Conservation (phyloP, 2,329 filamentous ascomycete genomes). For the Phaeosphaeria sp. region DNA sequence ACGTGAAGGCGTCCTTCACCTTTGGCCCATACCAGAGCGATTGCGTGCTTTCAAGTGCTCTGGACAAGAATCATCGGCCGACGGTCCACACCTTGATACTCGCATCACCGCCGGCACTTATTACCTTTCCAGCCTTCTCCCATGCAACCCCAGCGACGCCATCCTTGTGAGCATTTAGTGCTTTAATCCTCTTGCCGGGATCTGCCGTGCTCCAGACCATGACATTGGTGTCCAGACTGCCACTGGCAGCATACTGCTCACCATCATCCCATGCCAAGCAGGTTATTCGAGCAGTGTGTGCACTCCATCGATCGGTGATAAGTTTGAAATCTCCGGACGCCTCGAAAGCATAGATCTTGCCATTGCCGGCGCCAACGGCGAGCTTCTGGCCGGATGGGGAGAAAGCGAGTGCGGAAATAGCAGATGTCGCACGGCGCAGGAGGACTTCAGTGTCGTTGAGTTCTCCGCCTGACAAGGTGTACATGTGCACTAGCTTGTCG, state of each 20-base stretch:
- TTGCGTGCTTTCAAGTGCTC: not conserved
- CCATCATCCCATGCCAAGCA: constrained; percentile 77
- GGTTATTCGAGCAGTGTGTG: constrained; percentile 73
- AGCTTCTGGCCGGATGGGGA: constrained; percentile 78
- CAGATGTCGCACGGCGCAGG: constrained; percentile 72
- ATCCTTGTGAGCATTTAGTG: constrained; percentile 91
- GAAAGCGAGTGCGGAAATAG: constrained; percentile 83
- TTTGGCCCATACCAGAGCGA: not conserved
- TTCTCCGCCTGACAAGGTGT: constrained; percentile 66
- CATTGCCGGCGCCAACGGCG: constrained; percentile 81
- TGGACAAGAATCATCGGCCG: constrained; percentile 21
- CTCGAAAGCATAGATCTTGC: constrained; percentile 85
- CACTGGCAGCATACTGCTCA: constrained; percentile 81
- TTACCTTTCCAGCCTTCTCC: constrained; percentile 70
- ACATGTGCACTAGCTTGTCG: constrained; percentile 77
- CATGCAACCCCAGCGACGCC: constrained; percentile 89
- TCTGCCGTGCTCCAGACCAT: constrained; percentile 88
- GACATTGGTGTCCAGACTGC: constrained; percentile 87
- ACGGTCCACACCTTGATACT: constrained; percentile 84
- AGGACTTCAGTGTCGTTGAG: constrained; percentile 61
- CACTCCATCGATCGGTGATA: constrained; percentile 80
- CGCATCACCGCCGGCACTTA: constrained; percentile 85
- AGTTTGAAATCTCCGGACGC: constrained; percentile 69
- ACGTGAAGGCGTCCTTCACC: no score
- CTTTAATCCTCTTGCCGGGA: constrained; percentile 84